Conservation (phyloP, 768 basidiomycete genomes). For the Kockovaella imperatae region DNA sequence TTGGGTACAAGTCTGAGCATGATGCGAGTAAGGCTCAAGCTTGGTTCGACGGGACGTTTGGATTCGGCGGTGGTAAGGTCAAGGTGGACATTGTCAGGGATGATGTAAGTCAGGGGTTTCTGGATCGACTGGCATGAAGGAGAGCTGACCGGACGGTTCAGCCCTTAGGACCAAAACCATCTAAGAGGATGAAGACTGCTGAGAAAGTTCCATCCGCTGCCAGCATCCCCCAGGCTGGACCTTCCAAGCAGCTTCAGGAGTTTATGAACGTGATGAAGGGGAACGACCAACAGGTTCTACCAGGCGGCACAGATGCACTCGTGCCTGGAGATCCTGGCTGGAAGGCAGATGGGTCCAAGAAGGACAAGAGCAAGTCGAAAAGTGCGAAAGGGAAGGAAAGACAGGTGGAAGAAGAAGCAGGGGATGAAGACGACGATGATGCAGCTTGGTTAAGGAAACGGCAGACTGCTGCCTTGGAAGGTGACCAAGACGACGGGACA, state of each 20-base stretch:
- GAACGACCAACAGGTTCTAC: conserved; percentile 11
- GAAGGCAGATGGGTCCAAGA: conserved; percentile 21
- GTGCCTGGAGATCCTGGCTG: conserved; percentile 29
- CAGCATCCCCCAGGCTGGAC: conserved; percentile 9
- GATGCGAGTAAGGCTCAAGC: conserved; percentile 67
- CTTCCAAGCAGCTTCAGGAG: conserved; percentile 53
- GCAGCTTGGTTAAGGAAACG: conserved; percentile 45
- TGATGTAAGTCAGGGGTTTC: conserved; percentile 58
- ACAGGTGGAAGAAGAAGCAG: conserved; percentile 5
- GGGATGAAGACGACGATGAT: conserved; percentile 42
- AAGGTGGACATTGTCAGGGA: conserved; percentile 58
- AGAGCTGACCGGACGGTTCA: conserved; percentile 1
- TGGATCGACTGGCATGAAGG: not conserved
- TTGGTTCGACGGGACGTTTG: conserved; percentile 77
- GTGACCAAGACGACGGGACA: conserved; percentile 17
- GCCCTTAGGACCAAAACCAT: conserved; percentile 17
- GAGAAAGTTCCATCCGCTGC: conserved; percentile 4
- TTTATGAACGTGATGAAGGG: conserved; percentile 68
- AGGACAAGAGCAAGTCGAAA: conserved; percentile 9
- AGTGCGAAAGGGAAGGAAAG: conserved; percentile 19
- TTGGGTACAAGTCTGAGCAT: conserved; percentile 73
- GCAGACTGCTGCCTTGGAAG: conserved; percentile 17
- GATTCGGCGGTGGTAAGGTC: conserved; percentile 66
- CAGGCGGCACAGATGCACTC: conserved; percentile 14
- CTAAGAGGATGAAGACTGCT: conserved; percentile 3